These are phyloP conservation scores for barley (Hordeum vulgare) DNA, from an alignment of 176 grass and related monocot species.

Conservation along the genomic window MorexV3_pseudomolecules_assembly NC_058522.1:491292189-491292688, in stretches of 20 bases:
- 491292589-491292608: constrained; percentile 84
- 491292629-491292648: constrained; percentile 13
- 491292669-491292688: constrained; percentile 77
- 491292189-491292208: neutral
- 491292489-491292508: neutral
- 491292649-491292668: constrained; percentile 34
- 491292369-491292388: too few species aligned
- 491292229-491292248: neutral
- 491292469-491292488: neutral
- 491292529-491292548: constrained; percentile 89
- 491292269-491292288: neutral
- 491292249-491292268: neutral
- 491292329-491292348: too few species aligned
- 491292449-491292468: neutral
- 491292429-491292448: neutral
- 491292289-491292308: constrained; percentile 5
- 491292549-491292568: constrained; percentile 70
- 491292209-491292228: neutral
- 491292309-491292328: neutral
- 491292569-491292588: constrained; percentile 89
- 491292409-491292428: too few species aligned
- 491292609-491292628: constrained; percentile 50
- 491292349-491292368: too few species aligned
- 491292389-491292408: too few species aligned
- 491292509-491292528: constrained; percentile 14